phyloP scores from a whole-genome alignment of 2,329 filamentous ascomycete species.

The Metarhizium robertsii region DNA sequence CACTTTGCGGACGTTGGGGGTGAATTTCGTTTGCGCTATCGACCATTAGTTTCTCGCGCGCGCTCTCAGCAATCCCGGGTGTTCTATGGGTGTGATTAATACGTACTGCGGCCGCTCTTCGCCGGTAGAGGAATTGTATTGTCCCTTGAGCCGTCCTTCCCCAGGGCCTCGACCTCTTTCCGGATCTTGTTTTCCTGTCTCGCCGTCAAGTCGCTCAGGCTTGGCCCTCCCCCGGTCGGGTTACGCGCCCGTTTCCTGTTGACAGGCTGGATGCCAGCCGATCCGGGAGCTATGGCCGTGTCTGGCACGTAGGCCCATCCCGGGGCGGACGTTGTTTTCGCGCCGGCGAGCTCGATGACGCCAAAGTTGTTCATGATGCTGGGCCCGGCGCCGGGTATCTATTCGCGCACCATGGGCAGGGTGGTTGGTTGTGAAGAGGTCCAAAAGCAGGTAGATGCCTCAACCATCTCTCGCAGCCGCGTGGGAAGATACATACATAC shows the following conservation, averaged over 20 bases:
- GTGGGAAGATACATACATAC: no score
- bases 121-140: constrained; percentile 60
- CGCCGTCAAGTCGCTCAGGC: constrained; percentile 61
- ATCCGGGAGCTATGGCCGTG: constrained; percentile 44
- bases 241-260: constrained; percentile 66
- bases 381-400: background rate
- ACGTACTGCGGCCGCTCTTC: constrained; percentile 36
- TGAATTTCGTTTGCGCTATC: constrained; percentile 47
- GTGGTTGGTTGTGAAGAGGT: no score
- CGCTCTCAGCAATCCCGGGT: background rate
- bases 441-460: no score
- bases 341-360: constrained; percentile 72
- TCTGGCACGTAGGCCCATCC: constrained; percentile 93
- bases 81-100: background rate
- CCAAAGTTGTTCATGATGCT: constrained; percentile 55
- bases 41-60: background rate
- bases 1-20: constrained; percentile 64
- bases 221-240: constrained; percentile 35
- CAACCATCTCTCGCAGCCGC: background rate
- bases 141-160: constrained; percentile 69
- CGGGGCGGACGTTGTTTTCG: constrained; percentile 60
- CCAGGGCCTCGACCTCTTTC: constrained; percentile 73
- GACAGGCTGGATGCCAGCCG: constrained; percentile 40
- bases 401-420: background rate
- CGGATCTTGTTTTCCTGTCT: constrained; percentile 73